These are phyloP conservation scores for Fusarium mangiferae DNA, from an alignment of 2,329 filamentous ascomycete genomes.

Conservation along the genomic window DNA sequence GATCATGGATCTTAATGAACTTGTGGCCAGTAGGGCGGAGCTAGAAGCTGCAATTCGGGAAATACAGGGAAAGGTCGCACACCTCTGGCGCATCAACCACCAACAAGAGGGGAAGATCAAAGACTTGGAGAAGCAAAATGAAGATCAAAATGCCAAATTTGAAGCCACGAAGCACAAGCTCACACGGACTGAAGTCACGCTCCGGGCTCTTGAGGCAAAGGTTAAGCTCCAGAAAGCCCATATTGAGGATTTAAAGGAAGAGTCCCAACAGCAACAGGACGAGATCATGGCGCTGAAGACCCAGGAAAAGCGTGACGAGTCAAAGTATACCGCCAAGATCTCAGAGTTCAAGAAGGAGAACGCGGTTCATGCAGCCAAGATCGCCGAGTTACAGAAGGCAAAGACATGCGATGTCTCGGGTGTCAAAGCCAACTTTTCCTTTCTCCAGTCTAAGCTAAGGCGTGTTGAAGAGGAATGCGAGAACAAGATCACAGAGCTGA, in stretches of 20 bases:
- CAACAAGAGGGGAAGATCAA: not conserved
- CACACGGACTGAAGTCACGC: accelerated
- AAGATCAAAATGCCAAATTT: too few species aligned
- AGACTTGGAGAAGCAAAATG: not conserved
- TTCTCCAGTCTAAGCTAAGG: not conserved
- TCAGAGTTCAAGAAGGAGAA: not conserved
- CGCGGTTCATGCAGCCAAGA: accelerated
- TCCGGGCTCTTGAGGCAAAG: not conserved
- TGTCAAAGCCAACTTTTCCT: not conserved
- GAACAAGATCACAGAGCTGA: not conserved
- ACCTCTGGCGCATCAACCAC: not conserved
- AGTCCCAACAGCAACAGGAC: not conserved
- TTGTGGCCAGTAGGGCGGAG: too few species aligned
- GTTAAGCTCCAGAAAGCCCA: not conserved
- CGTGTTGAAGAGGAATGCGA: accelerated
- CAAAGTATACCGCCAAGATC: accelerated
- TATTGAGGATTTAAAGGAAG: accelerated
- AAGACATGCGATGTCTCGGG: not conserved
- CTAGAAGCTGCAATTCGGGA: not conserved
- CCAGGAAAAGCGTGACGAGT: accelerated
- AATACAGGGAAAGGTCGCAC: not conserved
- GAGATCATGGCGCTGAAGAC: not conserved
- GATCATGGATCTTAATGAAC: not conserved
- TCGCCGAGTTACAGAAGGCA: not conserved
- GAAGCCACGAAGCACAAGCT: not conserved